Percentiles rank a stretch among this genome's conserved stretches.
phyloP scores from a whole-genome alignment of 352 stramenopile species.

The Phytopythium sindhum region DNA sequence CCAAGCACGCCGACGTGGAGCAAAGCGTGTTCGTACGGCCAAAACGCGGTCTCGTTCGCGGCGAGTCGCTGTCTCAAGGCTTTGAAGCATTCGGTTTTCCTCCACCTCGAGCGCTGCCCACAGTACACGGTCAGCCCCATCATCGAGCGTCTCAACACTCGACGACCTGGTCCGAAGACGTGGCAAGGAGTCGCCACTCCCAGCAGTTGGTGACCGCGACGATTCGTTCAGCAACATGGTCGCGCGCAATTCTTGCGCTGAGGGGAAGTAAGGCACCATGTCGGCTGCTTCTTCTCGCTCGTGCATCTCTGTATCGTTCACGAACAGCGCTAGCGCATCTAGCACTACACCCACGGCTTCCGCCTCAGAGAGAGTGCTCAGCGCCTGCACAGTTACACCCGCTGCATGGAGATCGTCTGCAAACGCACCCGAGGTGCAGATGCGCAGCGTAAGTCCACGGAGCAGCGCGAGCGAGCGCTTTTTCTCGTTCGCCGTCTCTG shows the following conservation, averaged over 20 bases:
- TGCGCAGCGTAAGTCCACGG: constrained; percentile 54
- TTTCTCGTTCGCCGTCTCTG: neutral
- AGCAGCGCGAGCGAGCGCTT: constrained; percentile 33
- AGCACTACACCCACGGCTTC: constrained; percentile 54
- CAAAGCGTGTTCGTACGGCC: constrained; percentile 14
- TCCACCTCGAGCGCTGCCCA: constrained; percentile 81
- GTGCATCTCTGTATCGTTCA: constrained; percentile 75
- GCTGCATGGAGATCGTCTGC: constrained; percentile 53
- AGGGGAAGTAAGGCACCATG: constrained; percentile 64
- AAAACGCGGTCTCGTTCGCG: constrained; percentile 36
- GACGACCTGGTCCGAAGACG: constrained; percentile 1
- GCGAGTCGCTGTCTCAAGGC: constrained; percentile 37
- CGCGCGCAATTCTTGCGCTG: constrained; percentile 44
- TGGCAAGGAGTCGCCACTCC: neutral
- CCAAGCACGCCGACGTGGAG: constrained; percentile 38
- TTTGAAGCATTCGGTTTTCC: constrained; percentile 72
- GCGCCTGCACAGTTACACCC: constrained; percentile 46
- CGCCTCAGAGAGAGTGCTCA: constrained; percentile 54
- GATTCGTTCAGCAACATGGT: constrained; percentile 7
- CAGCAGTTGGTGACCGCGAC: neutral
- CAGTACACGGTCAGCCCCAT: constrained; percentile 52
- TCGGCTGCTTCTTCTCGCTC: constrained; percentile 67
- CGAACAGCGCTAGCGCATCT: constrained; percentile 45
- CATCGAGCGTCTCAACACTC: constrained; percentile 13
- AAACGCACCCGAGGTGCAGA: constrained; percentile 75